Base-by-base conservation (phyloP, 306 rosid species). In the Vigna angularis region DNA sequence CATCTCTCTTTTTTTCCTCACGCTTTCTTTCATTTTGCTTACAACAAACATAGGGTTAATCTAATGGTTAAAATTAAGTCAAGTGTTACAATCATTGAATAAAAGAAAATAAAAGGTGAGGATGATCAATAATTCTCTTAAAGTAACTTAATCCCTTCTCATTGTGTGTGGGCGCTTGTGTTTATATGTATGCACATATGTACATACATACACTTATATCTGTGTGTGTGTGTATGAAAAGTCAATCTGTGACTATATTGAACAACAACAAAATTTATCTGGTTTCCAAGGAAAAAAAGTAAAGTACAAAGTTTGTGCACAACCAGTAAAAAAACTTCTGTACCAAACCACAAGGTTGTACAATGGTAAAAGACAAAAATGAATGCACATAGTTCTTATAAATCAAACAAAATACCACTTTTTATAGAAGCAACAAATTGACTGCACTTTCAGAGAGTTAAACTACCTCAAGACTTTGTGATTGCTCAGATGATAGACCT, bases 391-490 rank as follows among this genome's bases (percentile, higher is more conserved):
- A 32, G 64, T 10, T 34, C 67, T 34, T 28, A 18, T 52, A 70
- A 40, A 78, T 40, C 52, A 66, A 50, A 45, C 45, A 30, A 30
- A 30, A 17, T 4, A 64, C 38, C 8, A 1, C 3, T 65, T 64
- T 15, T 62, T 20, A 40, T 66, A 65, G 6, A 64, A 8, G 30
- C 11, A 34, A 66, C 12, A 66, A 5, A 11, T 64, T 18, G 72
- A 66, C 20, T 42, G 18, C 22, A 66, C 72, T 64, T 61, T 50
- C 58, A 32, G 24, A 32, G 52, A 15, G 69, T 34, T 84, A 45
- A 61, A 55, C 66, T 90, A 93, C 97, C 96, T 89, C 85, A 72
- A 53, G 75, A 73, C 38, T 65, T 72, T 62, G 85, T 67, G 88
- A 50, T 83, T 86, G 88, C 76, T 83, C 84, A 15, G 74, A 83